Evolutionary conservation across 176 grass and related monocot genomes (phyloP), one percentile per base, ranked within the genome.

Genomic region (Miscanthus lutarioriparius): DNA sequence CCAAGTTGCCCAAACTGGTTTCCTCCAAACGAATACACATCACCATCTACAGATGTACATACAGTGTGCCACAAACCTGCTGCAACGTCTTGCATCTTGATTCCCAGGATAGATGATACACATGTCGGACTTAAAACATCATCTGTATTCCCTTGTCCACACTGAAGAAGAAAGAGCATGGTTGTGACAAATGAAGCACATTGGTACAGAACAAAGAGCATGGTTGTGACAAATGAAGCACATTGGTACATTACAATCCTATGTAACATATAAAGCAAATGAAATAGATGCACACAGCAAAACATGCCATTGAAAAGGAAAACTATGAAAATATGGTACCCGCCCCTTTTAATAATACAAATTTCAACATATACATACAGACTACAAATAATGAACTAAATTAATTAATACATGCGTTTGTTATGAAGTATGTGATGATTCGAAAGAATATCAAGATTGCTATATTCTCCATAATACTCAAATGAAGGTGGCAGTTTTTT

Each of bases 1-100:
- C 97, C 97, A 25, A 99, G 93, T 89, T 99, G 97, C 13, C 97
- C 97, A 45, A 99, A 99, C 71, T 99, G 97, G 73, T 99, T 99
- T 33, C 97, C 93, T 72, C 97, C 97, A 36, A 99, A 99, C 20
- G 97, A 92, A 87, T 96, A 99, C 22, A 99, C 90, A 94, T 83
- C 88, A 1, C 97, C 97, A 92, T 96, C 93, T 43, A 88, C 77
- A 25, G 97, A 96, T 64, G 92, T 99, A 86, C 93, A 92, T 62
- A 99, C 84, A 48, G 91, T 96, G 80, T 99, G 97, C 97, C 97
- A 99, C 68, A 99, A 79, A 48, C 97, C 97, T 56, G 97, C 93
- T 3, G 91, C 91, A 86, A 99, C 79, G 28, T 83, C 91, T 80
- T 89, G 85, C 75, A 99, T 96, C 83, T 92, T 84, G 78, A 96